Base-by-base conservation (phyloP, 768 basidiomycete genomes). In the Lactarius trivialis region DNA sequence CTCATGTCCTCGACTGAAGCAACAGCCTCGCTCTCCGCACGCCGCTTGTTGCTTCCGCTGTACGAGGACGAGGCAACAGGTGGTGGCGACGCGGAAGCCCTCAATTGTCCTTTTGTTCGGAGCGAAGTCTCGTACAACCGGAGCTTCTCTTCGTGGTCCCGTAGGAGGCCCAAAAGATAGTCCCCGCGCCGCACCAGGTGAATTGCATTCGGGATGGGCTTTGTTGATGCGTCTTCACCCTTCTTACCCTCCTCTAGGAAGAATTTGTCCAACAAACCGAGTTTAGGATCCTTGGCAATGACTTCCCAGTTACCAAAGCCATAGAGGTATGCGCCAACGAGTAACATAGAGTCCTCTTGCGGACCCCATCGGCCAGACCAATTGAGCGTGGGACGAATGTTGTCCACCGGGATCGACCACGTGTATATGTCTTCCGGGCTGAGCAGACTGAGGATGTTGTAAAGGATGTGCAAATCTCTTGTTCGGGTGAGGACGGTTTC, bases 211-310 rank as follows among this genome's bases (percentile, higher is more conserved):
- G 97, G 97, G 68, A 96, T 96, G 9, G 91, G 91, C 70, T 91
- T 84, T 67, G 82, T 89, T 17, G 89, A 80, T 41, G 86, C 76
- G 69, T 94, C 90, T 76, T 93, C 89, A 34, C 86, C 88, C 74
- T 97, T 96, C 78, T 98, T 98, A 68, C 89, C 91, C 73, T 98
- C 95, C 72, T 98, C 97, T 56, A 99, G 80, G 85, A 98, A 98
- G 78, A 99, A 96, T 72, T 98, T 98, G 73, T 89, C 93, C 1
- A 85, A 82, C 15, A 99, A 80, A 2, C 85, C 85, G 14, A 99
- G 85, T 63, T 83, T 83, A 14, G 83, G 73, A 72, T 99, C 97
- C 75, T 94, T 91, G 60, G 85, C 83, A 81, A 98, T 98, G 28
- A 83, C 82, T 71, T 98, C 97, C 97, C 97, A 99, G 70, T 89